phyloP scores from a whole-genome alignment of 2,329 filamentous ascomycete species.

The Hypoxylon sp. region DNA sequence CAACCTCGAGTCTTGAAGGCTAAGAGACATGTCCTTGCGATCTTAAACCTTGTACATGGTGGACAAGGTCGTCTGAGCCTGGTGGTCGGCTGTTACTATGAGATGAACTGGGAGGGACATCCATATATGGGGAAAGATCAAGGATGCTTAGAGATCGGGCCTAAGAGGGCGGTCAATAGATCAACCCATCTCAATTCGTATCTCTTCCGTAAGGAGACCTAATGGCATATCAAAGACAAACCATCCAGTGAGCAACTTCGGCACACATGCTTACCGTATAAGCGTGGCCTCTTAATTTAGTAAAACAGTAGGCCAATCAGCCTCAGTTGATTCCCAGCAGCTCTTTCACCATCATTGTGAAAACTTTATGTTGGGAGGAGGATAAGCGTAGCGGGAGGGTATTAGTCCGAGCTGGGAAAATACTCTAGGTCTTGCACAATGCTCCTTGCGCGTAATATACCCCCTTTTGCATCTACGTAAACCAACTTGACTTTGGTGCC shows the following conservation, averaged over 20 bases:
- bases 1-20: neutral
- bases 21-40: neutral
- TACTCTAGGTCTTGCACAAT: too few species aligned
- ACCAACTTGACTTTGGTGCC: neutral
- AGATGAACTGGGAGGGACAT: constrained; percentile 4
- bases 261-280: constrained; percentile 4
- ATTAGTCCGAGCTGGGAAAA: neutral
- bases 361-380: neutral
- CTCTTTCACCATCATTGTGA: neutral
- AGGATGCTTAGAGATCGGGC: neutral
- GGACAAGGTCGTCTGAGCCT: constrained; percentile 4
- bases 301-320: constrained; percentile 1
- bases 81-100: neutral
- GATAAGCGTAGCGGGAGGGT: neutral
- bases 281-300: constrained; percentile 2
- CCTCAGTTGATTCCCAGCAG: constrained; percentile 2
- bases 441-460: neutral
- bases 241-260: neutral
- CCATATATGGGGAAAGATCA: neutral
- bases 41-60: neutral
- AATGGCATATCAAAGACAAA: neutral
- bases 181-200: neutral
- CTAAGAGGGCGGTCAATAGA: neutral
- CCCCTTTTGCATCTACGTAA: too few species aligned
- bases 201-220: neutral